phyloP scores from a whole-genome alignment of 495 filamentous ascomycete species.

The Chaetomium tenue region DNA sequence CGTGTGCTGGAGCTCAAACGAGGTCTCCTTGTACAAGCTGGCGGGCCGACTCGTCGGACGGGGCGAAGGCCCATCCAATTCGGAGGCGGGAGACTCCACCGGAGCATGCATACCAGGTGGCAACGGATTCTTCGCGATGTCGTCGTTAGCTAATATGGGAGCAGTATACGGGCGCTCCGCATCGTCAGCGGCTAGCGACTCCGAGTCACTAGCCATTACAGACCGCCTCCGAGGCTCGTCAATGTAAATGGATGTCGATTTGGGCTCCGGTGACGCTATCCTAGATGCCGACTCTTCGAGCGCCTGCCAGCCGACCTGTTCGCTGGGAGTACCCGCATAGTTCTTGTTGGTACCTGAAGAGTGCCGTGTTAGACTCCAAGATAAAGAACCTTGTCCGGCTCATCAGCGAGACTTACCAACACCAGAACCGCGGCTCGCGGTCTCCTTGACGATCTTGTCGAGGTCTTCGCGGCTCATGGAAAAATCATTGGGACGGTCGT shows the following conservation, averaged over 20 bases:
- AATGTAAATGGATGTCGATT: conserved; percentile 59
- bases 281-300: conserved; percentile 74
- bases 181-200: conserved; percentile 30
- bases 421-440: conserved; percentile 62
- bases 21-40: conserved; percentile 51
- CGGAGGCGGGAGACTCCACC: conserved; percentile 64
- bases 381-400: neutral
- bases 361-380: conserved; percentile 9
- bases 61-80: conserved; percentile 54
- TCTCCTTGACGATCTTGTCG: conserved; percentile 82
- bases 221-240: conserved; percentile 65
- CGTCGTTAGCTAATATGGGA: conserved; percentile 92
- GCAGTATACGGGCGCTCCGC: conserved; percentile 54
- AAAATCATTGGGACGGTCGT: conserved; percentile 71
- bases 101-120: conserved; percentile 58
- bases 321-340: conserved; percentile 65
- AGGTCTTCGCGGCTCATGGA: conserved; percentile 88
- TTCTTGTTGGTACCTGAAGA: conserved; percentile 47
- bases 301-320: conserved; percentile 78
- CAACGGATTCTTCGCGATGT: conserved; percentile 73
- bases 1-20: conserved; percentile 55
- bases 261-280: conserved; percentile 47
- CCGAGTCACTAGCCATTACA: conserved; percentile 60
- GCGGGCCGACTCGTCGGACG: conserved; percentile 70
- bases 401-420: conserved; percentile 51